These are phyloP conservation scores for Fragaria vesca DNA, from an alignment of 306 rosid species.

Conservation along the genomic window DNA sequence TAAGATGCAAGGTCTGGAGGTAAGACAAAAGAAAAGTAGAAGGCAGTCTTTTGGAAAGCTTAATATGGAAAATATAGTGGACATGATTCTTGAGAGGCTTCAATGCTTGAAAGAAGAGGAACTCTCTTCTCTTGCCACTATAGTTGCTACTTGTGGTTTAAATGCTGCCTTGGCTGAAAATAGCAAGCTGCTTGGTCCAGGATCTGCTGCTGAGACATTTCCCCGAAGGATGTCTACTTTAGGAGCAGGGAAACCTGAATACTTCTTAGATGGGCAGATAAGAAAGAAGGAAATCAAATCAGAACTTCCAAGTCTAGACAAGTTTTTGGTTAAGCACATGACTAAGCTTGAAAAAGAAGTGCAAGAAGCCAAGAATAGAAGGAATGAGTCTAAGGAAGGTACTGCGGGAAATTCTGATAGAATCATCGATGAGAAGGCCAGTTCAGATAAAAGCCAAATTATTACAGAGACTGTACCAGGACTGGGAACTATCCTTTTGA, in stretches of 20 bases:
- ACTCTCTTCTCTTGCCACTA: conserved; percentile 88
- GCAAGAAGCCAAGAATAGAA: conserved; percentile 66
- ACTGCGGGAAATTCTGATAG: conserved; percentile 26
- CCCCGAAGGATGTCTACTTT: conserved; percentile 47
- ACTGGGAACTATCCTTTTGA: conserved; percentile 51
- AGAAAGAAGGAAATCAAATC: conserved; percentile 52
- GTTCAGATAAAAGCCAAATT: conserved; percentile 14
- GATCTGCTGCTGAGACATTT: conserved; percentile 38
- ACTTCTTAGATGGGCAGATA: conserved; percentile 35
- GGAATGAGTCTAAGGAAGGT: conserved; percentile 40
- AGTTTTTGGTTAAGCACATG: conserved; percentile 74
- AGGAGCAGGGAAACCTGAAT: conserved; percentile 37
- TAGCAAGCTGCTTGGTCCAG: conserved; percentile 46
- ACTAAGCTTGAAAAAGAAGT: conserved; percentile 88
- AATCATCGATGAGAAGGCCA: conserved; percentile 24
- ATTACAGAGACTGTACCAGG: conserved; percentile 39
- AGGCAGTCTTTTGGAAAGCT: conserved; percentile 56
- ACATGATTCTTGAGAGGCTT: conserved; percentile 77
- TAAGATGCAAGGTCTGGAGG: conserved; percentile 38
- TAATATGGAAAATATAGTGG: conserved; percentile 53
- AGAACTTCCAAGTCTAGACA: conserved; percentile 85
- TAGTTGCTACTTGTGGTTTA: conserved; percentile 89
- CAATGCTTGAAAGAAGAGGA: conserved; percentile 80
- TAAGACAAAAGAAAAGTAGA: conserved; percentile 48
- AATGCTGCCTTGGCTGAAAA: conserved; percentile 81